Conservation (phyloP, 2,329 filamentous ascomycete species). For the Alternaria burnsii region DNA sequence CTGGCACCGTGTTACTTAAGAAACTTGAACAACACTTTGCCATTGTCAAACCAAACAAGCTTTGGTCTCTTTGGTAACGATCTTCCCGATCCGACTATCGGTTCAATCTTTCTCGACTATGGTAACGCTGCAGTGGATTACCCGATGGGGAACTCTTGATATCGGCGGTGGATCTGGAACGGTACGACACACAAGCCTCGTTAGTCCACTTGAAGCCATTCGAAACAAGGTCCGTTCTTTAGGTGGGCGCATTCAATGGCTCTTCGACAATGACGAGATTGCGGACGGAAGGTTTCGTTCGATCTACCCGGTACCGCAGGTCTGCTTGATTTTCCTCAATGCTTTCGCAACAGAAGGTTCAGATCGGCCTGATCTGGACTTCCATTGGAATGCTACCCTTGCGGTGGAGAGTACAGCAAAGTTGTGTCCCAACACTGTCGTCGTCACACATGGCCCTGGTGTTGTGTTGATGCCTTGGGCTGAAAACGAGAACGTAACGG, state of each 20-base stretch:
- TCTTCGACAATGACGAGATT: slow-evolving; percentile 51
- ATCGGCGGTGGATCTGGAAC: slow-evolving; percentile 55
- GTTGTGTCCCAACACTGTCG: slow-evolving; percentile 60
- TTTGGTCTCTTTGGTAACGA: slow-evolving; percentile 61
- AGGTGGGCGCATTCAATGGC: slow-evolving; percentile 56
- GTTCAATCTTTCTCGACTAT: slow-evolving; percentile 39
- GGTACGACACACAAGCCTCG: slow-evolving; percentile 50
- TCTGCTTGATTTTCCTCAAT: slow-evolving; percentile 67
- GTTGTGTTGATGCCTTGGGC: slow-evolving; percentile 53
- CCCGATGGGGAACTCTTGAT: slow-evolving; percentile 56
- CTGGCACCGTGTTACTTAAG: slow-evolving; percentile 56
- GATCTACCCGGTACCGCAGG: slow-evolving; percentile 50
- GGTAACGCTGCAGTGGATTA: slow-evolving; percentile 27
- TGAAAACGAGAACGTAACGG: slow-evolving; percentile 52
- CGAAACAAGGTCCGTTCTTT: slow-evolving; percentile 36
- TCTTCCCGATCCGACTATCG: slow-evolving; percentile 58
- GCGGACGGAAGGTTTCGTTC: slow-evolving; percentile 32
- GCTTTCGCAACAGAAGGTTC: slow-evolving; percentile 56
- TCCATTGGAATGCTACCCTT: slow-evolving; percentile 53
- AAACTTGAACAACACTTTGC: slow-evolving; percentile 60
- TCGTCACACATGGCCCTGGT: slow-evolving; percentile 55
- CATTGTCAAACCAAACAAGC: slow-evolving; percentile 57
- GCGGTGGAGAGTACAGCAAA: slow-evolving; percentile 55
- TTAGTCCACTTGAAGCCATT: slow-evolving; percentile 55
- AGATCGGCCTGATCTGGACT: slow-evolving; percentile 51